Evolutionary conservation across 2,329 filamentous ascomycete species (phyloP), one percentile per base, ranked within the genome.

Genomic region (Tolypocladium tropicale): DNA sequence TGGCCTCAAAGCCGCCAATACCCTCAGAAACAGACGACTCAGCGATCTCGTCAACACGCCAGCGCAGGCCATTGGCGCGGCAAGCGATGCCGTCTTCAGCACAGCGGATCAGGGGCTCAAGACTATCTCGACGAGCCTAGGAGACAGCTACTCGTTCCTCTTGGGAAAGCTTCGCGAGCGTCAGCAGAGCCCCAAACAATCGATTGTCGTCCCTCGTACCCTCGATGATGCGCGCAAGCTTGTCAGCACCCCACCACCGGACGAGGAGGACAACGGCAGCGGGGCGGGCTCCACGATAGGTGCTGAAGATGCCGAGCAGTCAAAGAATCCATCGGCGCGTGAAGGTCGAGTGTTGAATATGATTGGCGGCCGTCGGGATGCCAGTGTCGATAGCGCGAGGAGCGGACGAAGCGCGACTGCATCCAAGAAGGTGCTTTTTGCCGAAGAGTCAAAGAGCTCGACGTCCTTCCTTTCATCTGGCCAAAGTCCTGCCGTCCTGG

Each of bases 81-180:
- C 90, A 48, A 89, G 89, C 58, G 93, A 95, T 68, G 88, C 89
- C 2, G 84, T 96, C 30, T 82, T 95, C 58, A 91, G 82, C 62
- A 92, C 90, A 0, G 94, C 94, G 12, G 94, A 99, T 66, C 91
- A 96, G 68, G 83, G 92, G 1, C 78, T 97, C 60, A 95, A 96
- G 67, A 95, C 86, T 37, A 96, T 99, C 62, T 89, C 93, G 59
- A 92, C 82, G 65, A 95, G 90, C 52, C 76, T 97, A 4, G 92
- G 93, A 58, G 91, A 90, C 65, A 96, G 91, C 68, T 95, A 96
- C 73, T 94, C 91, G 58, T 95, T 97, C 68, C 76, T 99, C 28
- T 84, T 99, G 55, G 93, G 93, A 18, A 89, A 91, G 62, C 78
- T 96, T 23, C 90, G 88, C 59, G 91, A 96, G 68, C 78, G 84